Conservation (phyloP, 352 stramenopile genomes). For the Pythium folliculosum region DNA sequence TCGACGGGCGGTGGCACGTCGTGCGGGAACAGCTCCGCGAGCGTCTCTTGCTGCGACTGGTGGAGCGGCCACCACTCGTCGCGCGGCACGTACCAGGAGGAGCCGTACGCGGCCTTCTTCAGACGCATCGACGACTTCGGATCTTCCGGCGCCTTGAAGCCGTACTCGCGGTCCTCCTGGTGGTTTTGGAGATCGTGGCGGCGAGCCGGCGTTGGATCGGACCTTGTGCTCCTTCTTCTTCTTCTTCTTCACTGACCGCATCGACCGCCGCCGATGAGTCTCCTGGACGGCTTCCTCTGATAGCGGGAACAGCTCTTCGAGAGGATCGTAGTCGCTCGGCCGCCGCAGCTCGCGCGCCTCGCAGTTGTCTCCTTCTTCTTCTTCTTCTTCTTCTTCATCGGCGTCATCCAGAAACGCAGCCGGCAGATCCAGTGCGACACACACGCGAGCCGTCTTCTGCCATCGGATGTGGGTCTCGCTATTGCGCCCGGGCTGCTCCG, state of each 20-base stretch:
- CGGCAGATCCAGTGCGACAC: conserved; percentile 43
- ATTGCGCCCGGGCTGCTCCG: not conserved
- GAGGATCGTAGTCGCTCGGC: not conserved
- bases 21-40: conserved; percentile 32
- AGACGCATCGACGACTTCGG: not conserved
- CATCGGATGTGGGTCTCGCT: conserved; percentile 40
- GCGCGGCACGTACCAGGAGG: conserved; percentile 59
- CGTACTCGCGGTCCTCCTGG: not conserved
- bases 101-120: conserved; percentile 40
- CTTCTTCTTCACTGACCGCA: not conserved
- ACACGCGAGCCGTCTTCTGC: conserved; percentile 45
- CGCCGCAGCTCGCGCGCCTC: not conserved
- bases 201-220: too few relatives aligned
- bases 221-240: not conserved
- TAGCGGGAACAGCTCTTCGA: conserved; percentile 9
- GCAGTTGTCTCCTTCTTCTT: not conserved
- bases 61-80: conserved; percentile 54
- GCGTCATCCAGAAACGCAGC: not conserved
- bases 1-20: conserved; percentile 4
- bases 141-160: not conserved
- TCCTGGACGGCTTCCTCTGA: conserved; percentile 4
- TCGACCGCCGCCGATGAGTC: conserved; percentile 4
- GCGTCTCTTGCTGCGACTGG: conserved; percentile 36
- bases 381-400: not conserved
- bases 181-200: not conserved